phyloP scores from a whole-genome alignment of 257 asterid species.

The Plantago elongata region DNA sequence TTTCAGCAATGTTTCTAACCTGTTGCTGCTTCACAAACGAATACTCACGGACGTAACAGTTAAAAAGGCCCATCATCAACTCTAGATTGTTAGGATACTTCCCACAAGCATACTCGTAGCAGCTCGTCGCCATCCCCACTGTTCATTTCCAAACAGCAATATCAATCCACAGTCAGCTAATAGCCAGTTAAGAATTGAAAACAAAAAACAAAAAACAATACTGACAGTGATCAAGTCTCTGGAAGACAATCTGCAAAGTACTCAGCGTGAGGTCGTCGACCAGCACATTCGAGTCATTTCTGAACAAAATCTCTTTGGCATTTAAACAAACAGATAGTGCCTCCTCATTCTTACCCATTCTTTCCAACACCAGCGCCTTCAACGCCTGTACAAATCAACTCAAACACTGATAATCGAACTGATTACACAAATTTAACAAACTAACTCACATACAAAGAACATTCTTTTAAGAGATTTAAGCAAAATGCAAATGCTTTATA shows the following conservation, averaged over 20 bases:
- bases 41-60: constrained; percentile 87
- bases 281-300: constrained; percentile 46
- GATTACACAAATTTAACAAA: background rate
- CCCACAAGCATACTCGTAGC: constrained; percentile 83
- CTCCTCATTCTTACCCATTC: constrained; percentile 80
- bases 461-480: too few relatives aligned
- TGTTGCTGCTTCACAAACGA: constrained; percentile 97
- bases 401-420: background rate
- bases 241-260: constrained; percentile 91
- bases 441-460: background rate
- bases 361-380: constrained; percentile 80
- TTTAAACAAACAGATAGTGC: constrained; percentile 72
- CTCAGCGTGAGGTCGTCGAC: constrained; percentile 93
- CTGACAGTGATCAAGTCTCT: constrained; percentile 86
- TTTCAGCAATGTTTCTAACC: constrained; percentile 37
- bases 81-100: constrained; percentile 79
- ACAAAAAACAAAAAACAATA: constrained; percentile 10
- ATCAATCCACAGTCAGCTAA: constrained; percentile 3
- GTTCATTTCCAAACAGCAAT: constrained; percentile 20
- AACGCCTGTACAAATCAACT: constrained; percentile 48
- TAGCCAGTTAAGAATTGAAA: background rate
- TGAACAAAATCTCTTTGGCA: constrained; percentile 67
- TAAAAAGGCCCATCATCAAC: constrained; percentile 87
- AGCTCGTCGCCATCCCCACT: constrained; percentile 96
- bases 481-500: too few relatives aligned